Evolutionary conservation across 768 basidiomycete genomes (phyloP).

Genomic region (Termitomyces sp.): DNA sequence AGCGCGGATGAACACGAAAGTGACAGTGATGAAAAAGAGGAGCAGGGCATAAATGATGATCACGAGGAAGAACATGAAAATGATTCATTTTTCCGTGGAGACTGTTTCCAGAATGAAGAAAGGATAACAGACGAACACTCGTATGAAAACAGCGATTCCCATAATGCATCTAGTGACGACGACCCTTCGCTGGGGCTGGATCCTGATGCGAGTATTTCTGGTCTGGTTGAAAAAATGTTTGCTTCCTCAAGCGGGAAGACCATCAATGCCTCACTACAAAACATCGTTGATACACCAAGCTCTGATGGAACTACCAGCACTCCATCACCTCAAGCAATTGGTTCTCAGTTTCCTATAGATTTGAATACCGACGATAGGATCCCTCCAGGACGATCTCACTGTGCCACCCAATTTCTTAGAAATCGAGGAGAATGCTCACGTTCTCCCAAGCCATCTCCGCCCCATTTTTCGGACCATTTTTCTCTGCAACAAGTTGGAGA

Average conservation of each 20-base stretch:
- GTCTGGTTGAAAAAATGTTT: constrained; percentile 70
- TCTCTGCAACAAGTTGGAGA: constrained; percentile 16
- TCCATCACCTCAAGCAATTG: constrained; percentile 32
- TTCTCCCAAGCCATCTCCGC: constrained; percentile 29
- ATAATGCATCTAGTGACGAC: constrained; percentile 32
- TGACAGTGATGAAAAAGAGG: constrained; percentile 24
- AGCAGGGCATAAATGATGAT: constrained; percentile 18
- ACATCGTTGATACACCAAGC: not conserved
- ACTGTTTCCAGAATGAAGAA: constrained; percentile 25
- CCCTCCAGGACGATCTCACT: constrained; percentile 60
- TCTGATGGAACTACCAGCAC: constrained; percentile 23
- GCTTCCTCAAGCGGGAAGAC: constrained; percentile 30
- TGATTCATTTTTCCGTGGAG: constrained; percentile 35
- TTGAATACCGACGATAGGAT: constrained; percentile 61
- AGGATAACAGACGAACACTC: constrained; percentile 25
- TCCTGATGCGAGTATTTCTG: constrained; percentile 57
- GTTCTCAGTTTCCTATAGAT: constrained; percentile 40
- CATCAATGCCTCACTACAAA: not conserved
- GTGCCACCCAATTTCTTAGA: constrained; percentile 46
- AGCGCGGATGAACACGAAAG: constrained; percentile 43
- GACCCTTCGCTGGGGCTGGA: constrained; percentile 32
- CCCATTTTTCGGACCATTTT: constrained; percentile 20
- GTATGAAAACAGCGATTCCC: constrained; percentile 39
- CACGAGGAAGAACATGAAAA: constrained; percentile 30
- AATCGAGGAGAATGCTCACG: constrained; percentile 31